Evolutionary conservation across 345 rosid species (phyloP).

Genomic region (Moringa oleifera): DNA sequence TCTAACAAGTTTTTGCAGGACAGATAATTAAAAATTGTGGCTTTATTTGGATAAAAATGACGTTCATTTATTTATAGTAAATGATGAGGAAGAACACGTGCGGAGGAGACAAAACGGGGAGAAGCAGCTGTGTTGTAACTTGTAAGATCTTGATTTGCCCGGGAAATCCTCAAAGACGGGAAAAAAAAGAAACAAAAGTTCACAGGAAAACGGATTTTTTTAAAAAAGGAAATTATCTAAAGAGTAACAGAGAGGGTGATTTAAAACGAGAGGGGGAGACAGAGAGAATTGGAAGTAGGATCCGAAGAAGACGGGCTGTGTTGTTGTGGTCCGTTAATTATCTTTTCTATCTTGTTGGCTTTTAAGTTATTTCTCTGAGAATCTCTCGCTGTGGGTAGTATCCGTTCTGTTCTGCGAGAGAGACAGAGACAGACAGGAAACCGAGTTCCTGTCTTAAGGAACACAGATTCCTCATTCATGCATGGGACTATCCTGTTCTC

Average conservation of each 20-base stretch:
- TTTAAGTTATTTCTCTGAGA: background rate
- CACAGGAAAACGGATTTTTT: too few relatives aligned
- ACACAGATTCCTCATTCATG: conserved; percentile 13
- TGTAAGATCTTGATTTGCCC: too few relatives aligned
- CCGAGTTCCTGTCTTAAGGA: conserved; percentile 9
- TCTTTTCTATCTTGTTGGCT: background rate
- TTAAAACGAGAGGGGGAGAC: conserved; percentile 15
- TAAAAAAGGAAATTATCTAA: too few relatives aligned
- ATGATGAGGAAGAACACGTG: too few relatives aligned
- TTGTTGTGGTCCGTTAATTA: conserved; percentile 11
- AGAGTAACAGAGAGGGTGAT: conserved; percentile 11
- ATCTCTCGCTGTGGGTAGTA: background rate
- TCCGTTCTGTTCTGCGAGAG: conserved; percentile 12
- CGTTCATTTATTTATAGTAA: too few relatives aligned
- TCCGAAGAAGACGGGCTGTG: conserved; percentile 33
- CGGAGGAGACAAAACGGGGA: too few relatives aligned
- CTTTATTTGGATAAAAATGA: too few relatives aligned
- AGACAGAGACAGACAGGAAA: conserved; percentile 17
- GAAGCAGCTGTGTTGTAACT: too few relatives aligned
- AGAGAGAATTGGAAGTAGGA: conserved; percentile 15
- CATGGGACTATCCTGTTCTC: conserved; percentile 18
- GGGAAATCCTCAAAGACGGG: too few relatives aligned
- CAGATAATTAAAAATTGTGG: too few relatives aligned
- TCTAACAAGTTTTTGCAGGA: too few relatives aligned
- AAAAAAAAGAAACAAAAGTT: too few relatives aligned